Conservation (phyloP, 2,329 filamentous ascomycete genomes). For the Clonostachys rosea region DNA sequence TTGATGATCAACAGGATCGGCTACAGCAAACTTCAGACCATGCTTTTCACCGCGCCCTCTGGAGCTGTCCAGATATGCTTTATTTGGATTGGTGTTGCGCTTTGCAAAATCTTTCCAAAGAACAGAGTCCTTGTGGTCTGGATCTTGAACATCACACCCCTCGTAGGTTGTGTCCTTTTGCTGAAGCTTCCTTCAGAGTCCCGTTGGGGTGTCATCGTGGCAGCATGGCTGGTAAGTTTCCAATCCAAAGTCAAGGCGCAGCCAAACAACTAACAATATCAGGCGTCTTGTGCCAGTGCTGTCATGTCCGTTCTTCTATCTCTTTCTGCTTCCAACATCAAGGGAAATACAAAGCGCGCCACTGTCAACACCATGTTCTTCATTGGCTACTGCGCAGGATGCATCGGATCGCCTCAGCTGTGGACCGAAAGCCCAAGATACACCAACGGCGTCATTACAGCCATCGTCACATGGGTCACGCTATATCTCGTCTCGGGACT, state of each 20-base stretch:
- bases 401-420: conserved; percentile 33
- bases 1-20: conserved; percentile 42
- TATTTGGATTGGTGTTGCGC: conserved; percentile 37
- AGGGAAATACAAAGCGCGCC: conserved; percentile 20
- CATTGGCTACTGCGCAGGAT: conserved; percentile 15
- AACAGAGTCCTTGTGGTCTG: conserved; percentile 31
- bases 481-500: conserved; percentile 22
- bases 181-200: conserved; percentile 28
- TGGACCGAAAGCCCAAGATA: conserved; percentile 39
- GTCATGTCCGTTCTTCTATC: conserved; percentile 33
- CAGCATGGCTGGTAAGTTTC: conserved; percentile 33
- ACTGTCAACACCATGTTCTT: conserved; percentile 15
- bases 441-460: conserved; percentile 37
- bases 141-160: conserved; percentile 29
- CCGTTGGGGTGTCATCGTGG: conserved; percentile 41
- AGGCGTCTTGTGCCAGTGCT: conserved; percentile 35
- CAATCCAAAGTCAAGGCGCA: too few species aligned
- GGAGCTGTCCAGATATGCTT: conserved; percentile 39
- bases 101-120: conserved; percentile 28
- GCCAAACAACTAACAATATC: not conserved
- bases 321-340: conserved; percentile 18
- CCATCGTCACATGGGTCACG: conserved; percentile 34
- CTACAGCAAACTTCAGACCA: conserved; percentile 35
- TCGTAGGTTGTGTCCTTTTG: conserved; percentile 37
- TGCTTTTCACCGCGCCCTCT: conserved; percentile 41